Base-by-base conservation (phyloP, 148 eudicot genomes). In the Persicaria tinctoria region DNA sequence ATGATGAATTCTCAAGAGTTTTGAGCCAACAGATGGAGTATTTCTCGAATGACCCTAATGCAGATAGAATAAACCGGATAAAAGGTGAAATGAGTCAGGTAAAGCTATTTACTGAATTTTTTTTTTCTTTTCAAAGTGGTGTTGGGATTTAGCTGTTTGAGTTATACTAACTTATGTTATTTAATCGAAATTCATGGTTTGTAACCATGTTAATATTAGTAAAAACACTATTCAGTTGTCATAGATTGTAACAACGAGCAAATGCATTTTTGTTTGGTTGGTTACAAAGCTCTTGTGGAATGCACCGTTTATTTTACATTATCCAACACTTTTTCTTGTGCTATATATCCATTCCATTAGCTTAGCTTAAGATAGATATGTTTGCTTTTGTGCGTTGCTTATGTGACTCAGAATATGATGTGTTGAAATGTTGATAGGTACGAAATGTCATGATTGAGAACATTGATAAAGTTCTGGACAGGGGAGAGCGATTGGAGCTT, bases 21-120 rank as follows among this genome's bases (percentile, higher is more conserved):
- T 71, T 95, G 84, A 90, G 86, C 86, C 98, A 95, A 73, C 96
- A 95, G 82, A 90, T 95, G 84, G 97, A 95, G 16, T 95, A 92
- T 80, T 95, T 82, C 83, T 87, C 98, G 50, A 90, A 83, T 80
- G 97, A 92, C 74, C 97, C 98, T 3, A 95, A 88, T 83, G 97
- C 97, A 51, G 98, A 92, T 83, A 86, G 98, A 78, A 83, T 95
- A 66, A 95, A 92, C 81, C 79, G 97, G 49, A 79, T 95, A 32
- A 92, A 86, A 85, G 98, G 98, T 79, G 98, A 95, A 90, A 95
- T 95, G 98, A 84, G 87, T 75, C 97, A 95, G 96, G 98, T 90
- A 82, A 41, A 44, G 18, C 48, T 14, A 41, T 41, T 44, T 8
- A 16, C 11, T 11, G n/a, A 41, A 13, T 38, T 14, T 13, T 27